phyloP scores from a whole-genome alignment of 805 yeast species.

The Alloascoidea hylecoeti region DNA sequence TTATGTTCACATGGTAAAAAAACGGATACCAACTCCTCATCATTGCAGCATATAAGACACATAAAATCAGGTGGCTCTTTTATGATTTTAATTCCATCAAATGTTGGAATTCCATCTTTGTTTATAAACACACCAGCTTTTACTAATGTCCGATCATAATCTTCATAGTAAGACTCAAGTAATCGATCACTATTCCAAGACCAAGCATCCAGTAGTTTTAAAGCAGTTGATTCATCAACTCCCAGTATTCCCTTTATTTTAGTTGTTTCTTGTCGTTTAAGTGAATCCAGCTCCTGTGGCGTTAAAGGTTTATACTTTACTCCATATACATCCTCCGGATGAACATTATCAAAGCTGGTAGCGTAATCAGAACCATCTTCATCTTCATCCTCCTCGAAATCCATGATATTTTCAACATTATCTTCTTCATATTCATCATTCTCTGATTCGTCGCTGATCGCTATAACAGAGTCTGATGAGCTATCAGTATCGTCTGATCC shows the following conservation, averaged over 20 bases:
- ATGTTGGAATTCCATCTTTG: neutral
- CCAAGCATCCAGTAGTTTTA: neutral
- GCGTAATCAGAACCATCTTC: neutral
- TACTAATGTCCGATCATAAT: neutral
- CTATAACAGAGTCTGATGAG: no score
- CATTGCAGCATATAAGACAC: neutral
- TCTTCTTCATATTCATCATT: slow-evolving; percentile 2
- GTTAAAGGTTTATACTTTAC: neutral
- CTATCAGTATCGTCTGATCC: no score
- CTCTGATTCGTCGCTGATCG: no score
- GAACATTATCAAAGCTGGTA: neutral
- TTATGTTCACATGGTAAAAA: neutral
- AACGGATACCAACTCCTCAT: neutral
- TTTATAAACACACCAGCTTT: neutral
- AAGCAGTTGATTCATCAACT: neutral
- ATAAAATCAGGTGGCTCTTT: neutral
- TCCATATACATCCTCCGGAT: neutral
- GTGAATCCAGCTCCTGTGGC: neutral
- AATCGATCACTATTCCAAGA: neutral
- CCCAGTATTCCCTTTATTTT: no score
- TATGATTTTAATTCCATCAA: neutral
- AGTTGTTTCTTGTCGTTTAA: no score
- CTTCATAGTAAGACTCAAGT: neutral
- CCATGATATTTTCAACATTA: neutral
- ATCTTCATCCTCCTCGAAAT: slow-evolving; percentile 1